phyloP scores from a whole-genome alignment of 106 monocot species.

The Vanilla planifolia region DNA sequence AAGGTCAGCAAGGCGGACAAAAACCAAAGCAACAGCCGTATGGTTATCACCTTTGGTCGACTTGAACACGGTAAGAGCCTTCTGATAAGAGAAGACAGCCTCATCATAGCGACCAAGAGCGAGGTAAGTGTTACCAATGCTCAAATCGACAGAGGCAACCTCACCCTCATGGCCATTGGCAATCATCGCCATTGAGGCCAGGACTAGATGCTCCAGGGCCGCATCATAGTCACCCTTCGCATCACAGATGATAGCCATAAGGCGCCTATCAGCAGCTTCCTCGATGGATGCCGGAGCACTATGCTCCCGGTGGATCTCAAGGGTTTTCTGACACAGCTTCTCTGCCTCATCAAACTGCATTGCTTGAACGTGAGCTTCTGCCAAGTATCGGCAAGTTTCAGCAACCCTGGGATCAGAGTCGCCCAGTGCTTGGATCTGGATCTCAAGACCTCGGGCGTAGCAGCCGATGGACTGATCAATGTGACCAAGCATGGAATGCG shows the following conservation, averaged over 20 bases:
- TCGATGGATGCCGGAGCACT: slow-evolving; percentile 55
- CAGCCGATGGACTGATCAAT: slow-evolving; percentile 45
- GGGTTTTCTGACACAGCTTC: slow-evolving; percentile 45
- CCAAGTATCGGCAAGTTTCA: slow-evolving; percentile 61
- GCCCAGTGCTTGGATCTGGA: slow-evolving; percentile 52
- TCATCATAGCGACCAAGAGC: slow-evolving; percentile 51
- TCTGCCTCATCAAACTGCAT: slow-evolving; percentile 61
- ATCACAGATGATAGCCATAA: slow-evolving; percentile 54
- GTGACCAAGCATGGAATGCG: slow-evolving; percentile 47
- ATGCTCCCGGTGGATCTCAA: slow-evolving; percentile 57
- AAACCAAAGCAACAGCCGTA: slow-evolving; percentile 42
- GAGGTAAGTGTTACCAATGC: slow-evolving; percentile 59
- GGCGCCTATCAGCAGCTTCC: slow-evolving; percentile 54
- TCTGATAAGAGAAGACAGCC: slow-evolving; percentile 64
- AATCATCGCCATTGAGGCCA: slow-evolving; percentile 55
- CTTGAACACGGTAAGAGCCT: slow-evolving; percentile 56
- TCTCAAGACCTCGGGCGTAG: slow-evolving; percentile 48
- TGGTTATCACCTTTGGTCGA: slow-evolving; percentile 49
- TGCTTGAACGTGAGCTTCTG: slow-evolving; percentile 62
- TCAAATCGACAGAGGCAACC: slow-evolving; percentile 42
- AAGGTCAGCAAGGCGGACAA: slow-evolving; percentile 53
- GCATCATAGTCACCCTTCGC: slow-evolving; percentile 54
- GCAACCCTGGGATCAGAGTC: slow-evolving; percentile 52
- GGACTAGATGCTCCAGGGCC: slow-evolving; percentile 56
- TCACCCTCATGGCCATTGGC: slow-evolving; percentile 45